Evolutionary conservation across 164 flowering plant genomes (phyloP).

Genomic region (Stephania yunnanensis): DNA sequence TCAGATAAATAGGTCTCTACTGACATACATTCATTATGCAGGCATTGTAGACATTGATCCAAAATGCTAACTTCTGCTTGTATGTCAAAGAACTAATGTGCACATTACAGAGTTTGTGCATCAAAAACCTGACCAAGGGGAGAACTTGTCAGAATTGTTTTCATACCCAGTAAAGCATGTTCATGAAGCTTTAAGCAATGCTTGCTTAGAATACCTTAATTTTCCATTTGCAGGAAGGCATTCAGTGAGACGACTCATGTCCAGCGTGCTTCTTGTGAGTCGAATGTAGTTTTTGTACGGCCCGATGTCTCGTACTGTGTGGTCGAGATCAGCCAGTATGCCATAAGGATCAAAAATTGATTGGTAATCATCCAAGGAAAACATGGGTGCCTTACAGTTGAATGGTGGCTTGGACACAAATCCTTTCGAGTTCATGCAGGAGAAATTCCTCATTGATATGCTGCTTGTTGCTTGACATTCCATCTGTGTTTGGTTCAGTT

Average conservation of each 20-base stretch:
- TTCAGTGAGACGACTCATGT: slow-evolving; percentile 34
- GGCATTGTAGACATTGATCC: slow-evolving; percentile 88
- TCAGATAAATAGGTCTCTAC: slow-evolving; percentile 24
- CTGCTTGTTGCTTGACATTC: slow-evolving; percentile 34
- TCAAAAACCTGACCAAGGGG: slow-evolving; percentile 43
- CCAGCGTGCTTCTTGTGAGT: slow-evolving; percentile 51
- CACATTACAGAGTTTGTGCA: slow-evolving; percentile 48
- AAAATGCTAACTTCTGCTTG: slow-evolving; percentile 91
- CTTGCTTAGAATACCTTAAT: slow-evolving; percentile 39
- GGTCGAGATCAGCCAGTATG: slow-evolving; percentile 32
- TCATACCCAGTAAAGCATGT: neutral
- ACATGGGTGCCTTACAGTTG: slow-evolving; percentile 38
- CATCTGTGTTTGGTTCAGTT: slow-evolving; percentile 34
- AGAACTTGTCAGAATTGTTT: slow-evolving; percentile 2
- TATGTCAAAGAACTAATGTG: slow-evolving; percentile 60
- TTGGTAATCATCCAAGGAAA: slow-evolving; percentile 18
- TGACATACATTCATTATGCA: slow-evolving; percentile 82
- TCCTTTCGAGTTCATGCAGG: slow-evolving; percentile 60
- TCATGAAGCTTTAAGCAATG: neutral
- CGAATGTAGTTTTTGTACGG: slow-evolving; percentile 63
- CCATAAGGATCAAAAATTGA: slow-evolving; percentile 56
- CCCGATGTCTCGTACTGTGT: slow-evolving; percentile 40
- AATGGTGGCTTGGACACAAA: slow-evolving; percentile 42
- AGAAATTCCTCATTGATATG: slow-evolving; percentile 43
- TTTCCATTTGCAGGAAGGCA: slow-evolving; percentile 34